phyloP scores from a whole-genome alignment of 2,329 filamentous ascomycete species.

The Penicillium sp. region DNA sequence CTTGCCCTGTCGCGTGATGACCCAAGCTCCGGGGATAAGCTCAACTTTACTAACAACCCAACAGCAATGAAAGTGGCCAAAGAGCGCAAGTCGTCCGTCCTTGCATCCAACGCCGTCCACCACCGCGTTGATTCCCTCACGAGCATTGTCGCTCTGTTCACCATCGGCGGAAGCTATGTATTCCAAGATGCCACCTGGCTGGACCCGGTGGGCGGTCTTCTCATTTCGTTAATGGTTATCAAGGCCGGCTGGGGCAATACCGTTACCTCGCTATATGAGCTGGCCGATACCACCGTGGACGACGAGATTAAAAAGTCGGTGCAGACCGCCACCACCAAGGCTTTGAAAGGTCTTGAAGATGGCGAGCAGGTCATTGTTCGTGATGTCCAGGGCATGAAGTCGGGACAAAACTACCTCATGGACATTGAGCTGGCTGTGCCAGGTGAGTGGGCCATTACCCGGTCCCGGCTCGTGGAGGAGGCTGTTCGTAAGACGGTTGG shows the following conservation, averaged over 20 bases:
- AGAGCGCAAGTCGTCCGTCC: conserved; percentile 91
- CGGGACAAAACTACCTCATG: conserved; percentile 92
- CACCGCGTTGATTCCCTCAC: conserved; percentile 96
- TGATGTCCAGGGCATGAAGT: conserved; percentile 87
- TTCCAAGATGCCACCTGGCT: conserved; percentile 86
- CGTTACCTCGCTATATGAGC: conserved; percentile 74
- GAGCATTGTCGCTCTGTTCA: conserved; percentile 86
- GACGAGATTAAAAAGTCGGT: conserved; percentile 76
- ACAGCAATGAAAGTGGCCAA: conserved; percentile 91
- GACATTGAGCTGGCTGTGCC: conserved; percentile 86
- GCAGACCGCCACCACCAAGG: conserved; percentile 63
- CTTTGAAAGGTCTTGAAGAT: conserved; percentile 56
- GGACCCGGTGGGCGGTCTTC: conserved; percentile 86
- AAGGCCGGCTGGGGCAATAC: conserved; percentile 89
- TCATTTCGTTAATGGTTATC: conserved; percentile 93
- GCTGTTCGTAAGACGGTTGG: conserved; percentile 72
- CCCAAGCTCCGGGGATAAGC: not conserved
- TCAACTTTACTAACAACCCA: conserved; percentile 10
- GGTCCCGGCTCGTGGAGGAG: conserved; percentile 70
- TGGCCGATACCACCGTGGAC: conserved; percentile 89
- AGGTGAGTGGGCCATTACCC: conserved; percentile 71
- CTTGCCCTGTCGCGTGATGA: not conserved
- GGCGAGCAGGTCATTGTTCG: conserved; percentile 68
- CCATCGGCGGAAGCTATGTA: conserved; percentile 86
- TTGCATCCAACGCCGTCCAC: conserved; percentile 94